These are phyloP conservation scores for Calamus simplicifolius DNA, from an alignment of 176 grass and related monocot species.

Conservation along the genomic window DNA sequence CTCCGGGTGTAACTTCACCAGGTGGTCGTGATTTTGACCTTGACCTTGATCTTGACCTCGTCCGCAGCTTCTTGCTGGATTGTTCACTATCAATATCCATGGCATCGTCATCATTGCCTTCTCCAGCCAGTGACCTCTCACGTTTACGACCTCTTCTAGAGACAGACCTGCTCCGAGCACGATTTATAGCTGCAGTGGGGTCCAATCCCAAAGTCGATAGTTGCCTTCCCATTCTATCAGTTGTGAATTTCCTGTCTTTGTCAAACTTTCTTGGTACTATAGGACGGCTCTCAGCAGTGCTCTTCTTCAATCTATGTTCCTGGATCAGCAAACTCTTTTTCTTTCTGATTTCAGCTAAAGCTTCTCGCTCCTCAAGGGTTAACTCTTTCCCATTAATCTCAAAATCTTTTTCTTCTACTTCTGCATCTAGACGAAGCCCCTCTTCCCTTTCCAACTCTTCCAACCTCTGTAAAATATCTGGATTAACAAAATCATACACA, in stretches of 20 bases:
- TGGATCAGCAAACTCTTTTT: constrained; percentile 61
- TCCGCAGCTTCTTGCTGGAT: constrained; percentile 45
- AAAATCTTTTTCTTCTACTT: constrained; percentile 40
- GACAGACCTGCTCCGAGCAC: constrained; percentile 25
- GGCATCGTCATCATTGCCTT: constrained; percentile 19
- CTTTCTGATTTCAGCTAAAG: constrained; percentile 50
- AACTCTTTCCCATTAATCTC: constrained; percentile 56
- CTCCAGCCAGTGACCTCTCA: constrained; percentile 39
- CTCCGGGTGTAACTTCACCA: constrained; percentile 50
- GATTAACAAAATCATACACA: constrained; percentile 70
- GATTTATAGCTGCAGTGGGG: constrained; percentile 33
- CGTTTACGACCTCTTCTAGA: constrained; percentile 46
- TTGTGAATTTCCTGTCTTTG: constrained; percentile 39
- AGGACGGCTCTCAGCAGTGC: constrained; percentile 73
- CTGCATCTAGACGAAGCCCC: constrained; percentile 51
- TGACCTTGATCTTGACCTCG: constrained; percentile 37
- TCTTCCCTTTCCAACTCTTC: constrained; percentile 73
- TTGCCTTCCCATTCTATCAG: constrained; percentile 40
- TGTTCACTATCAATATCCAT: constrained; percentile 59
- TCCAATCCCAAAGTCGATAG: constrained; percentile 50
- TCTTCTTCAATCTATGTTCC: constrained; percentile 81
- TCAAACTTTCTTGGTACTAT: constrained; percentile 64
- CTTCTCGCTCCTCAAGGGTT: constrained; percentile 36
- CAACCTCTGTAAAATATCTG: constrained; percentile 54
- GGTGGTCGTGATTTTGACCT: constrained; percentile 31